Percentiles rank a stretch among this genome's conserved stretches.
Evolutionary conservation across 306 rosid species (phyloP).

Genomic region (Citrullus mucosospermus): DNA sequence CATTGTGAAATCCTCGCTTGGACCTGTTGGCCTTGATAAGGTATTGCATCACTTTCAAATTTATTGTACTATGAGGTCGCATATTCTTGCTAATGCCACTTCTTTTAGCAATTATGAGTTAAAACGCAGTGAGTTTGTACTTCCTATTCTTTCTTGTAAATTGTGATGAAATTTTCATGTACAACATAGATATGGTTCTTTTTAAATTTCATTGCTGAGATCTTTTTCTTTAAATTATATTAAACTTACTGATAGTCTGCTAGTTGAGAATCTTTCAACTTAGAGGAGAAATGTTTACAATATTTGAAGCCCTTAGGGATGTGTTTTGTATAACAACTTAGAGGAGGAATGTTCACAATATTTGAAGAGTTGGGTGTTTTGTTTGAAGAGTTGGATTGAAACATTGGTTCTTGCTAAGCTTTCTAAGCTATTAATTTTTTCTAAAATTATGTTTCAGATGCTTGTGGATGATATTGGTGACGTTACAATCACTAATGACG

Average conservation of each 20-base stretch:
- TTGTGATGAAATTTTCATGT: neutral
- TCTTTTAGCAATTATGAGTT: neutral
- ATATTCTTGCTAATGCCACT: neutral
- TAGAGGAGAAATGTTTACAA: neutral
- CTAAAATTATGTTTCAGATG: constrained; percentile 38
- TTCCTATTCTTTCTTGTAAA: neutral
- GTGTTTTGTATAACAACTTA: neutral
- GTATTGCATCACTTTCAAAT: constrained; percentile 13
- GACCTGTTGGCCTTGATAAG: constrained; percentile 99
- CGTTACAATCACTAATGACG: constrained; percentile 89
- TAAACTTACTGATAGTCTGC: neutral
- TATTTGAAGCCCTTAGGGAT: neutral
- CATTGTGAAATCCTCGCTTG: constrained; percentile 83
- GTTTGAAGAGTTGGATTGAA: neutral
- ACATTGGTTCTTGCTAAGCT: neutral
- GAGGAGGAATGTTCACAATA: neutral
- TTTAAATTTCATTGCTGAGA: neutral
- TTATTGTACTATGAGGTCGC: neutral
- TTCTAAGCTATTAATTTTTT: neutral
- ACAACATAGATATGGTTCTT: neutral
- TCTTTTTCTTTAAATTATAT: neutral
- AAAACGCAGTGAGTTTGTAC: neutral
- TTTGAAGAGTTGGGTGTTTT: neutral
- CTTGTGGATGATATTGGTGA: constrained; percentile 93
- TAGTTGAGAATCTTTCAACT: neutral